phyloP scores from a whole-genome alignment of 2,329 filamentous ascomycete species.

The Aspergillus quadricinctus region DNA sequence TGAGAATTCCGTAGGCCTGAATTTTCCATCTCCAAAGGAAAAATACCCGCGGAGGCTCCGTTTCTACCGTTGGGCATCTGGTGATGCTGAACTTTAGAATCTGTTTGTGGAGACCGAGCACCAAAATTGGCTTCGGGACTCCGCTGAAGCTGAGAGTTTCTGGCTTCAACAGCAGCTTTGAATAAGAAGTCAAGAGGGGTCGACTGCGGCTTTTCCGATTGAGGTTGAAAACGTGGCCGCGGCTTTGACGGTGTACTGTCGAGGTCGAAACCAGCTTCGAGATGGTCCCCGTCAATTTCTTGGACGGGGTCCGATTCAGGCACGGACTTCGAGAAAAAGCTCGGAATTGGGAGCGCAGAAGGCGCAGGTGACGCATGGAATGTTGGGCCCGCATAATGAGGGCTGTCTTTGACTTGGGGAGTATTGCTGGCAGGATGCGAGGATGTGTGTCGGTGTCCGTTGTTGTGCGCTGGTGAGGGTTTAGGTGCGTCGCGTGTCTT shows the following conservation, averaged over 20 bases:
- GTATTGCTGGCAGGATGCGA: conserved; percentile 42
- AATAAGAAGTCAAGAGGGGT: conserved; percentile 90
- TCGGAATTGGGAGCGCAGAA: conserved; percentile 83
- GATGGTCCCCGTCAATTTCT: conserved; percentile 39
- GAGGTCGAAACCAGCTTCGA: conserved; percentile 28
- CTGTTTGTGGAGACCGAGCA: conserved; percentile 49
- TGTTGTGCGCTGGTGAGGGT: conserved; percentile 22
- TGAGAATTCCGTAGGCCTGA: conserved; percentile 48
- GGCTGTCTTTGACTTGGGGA: conserved; percentile 35
- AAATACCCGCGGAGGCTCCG: conserved; percentile 51
- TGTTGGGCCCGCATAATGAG: conserved; percentile 77
- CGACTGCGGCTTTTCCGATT: conserved; percentile 47
- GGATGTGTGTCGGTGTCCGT: conserved; percentile 29
- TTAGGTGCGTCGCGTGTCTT: conserved; percentile 30
- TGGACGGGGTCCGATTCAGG: conserved; percentile 53
- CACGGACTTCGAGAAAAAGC: conserved; percentile 74
- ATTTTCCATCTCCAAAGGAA: conserved; percentile 65
- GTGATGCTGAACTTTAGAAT: conserved; percentile 36
- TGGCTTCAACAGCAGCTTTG: conserved; percentile 68
- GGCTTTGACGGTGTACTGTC: conserved; percentile 44
- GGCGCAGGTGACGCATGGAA: conserved; percentile 94
- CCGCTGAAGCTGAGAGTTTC: conserved; percentile 52
- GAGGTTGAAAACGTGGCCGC: conserved; percentile 33
- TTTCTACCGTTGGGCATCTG: conserved; percentile 40
- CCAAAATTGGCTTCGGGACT: conserved; percentile 37